These are phyloP conservation scores for Pleurotus djamor DNA, from an alignment of 768 basidiomycete genomes.

Conservation along the genomic window DNA sequence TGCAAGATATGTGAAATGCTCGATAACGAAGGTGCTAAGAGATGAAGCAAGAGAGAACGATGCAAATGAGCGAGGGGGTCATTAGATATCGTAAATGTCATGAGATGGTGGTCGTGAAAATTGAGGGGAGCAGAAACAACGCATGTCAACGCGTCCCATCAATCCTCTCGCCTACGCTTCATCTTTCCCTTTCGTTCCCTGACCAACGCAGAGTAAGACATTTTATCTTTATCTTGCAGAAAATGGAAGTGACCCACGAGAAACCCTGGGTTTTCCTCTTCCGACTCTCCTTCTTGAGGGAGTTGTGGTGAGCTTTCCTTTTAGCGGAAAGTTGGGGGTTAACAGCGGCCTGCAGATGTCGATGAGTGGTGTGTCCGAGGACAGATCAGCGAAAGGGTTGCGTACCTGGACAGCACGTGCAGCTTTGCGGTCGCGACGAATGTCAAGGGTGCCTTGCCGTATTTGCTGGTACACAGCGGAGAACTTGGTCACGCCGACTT, in stretches of 20 bases:
- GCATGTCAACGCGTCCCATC: neutral
- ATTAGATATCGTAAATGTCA: constrained; percentile 6
- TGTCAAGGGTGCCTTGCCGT: constrained; percentile 62
- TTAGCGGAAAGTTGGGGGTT: constrained; percentile 78
- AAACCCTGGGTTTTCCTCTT: constrained; percentile 70
- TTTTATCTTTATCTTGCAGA: constrained; percentile 8
- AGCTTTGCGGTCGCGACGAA: constrained; percentile 72
- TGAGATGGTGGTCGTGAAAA: neutral
- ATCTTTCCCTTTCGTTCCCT: constrained; percentile 50
- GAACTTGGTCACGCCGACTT: constrained; percentile 88
- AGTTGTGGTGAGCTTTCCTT: constrained; percentile 69
- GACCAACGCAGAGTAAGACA: constrained; percentile 2
- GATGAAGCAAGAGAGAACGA: neutral
- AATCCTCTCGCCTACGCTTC: constrained; percentile 42
- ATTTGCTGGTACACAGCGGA: constrained; percentile 77
- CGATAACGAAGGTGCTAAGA: neutral
- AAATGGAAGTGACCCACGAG: constrained; percentile 43
- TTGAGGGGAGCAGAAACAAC: neutral
- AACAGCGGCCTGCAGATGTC: constrained; percentile 30
- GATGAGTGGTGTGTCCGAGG: neutral
- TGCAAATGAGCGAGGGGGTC: neutral
- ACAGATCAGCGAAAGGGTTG: neutral
- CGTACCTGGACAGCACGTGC: constrained; percentile 51
- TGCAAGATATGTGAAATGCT: neutral
- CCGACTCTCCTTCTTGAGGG: constrained; percentile 79